These are phyloP conservation scores for Golubevia sp. DNA, from an alignment of 1,284 basidiomycete species.

Conservation along the genomic window DNA sequence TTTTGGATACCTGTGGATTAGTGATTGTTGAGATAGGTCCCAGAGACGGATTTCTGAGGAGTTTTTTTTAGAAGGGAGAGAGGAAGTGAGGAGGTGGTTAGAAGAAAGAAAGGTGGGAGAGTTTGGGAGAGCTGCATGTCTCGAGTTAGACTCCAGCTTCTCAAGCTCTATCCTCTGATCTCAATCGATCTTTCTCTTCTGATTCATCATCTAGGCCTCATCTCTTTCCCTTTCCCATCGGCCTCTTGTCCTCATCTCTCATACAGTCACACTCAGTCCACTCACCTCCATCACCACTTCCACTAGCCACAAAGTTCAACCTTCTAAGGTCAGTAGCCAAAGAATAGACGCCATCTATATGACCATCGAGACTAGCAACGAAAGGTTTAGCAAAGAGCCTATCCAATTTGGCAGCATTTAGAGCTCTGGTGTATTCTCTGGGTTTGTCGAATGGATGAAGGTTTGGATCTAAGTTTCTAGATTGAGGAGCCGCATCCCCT, in stretches of 20 bases:
- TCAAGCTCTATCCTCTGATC: too few relatives aligned
- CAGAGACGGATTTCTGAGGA: slow-evolving; percentile 82
- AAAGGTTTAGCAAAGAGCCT: slow-evolving; percentile 97
- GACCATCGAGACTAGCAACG: slow-evolving; percentile 85
- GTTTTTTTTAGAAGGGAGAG: neutral
- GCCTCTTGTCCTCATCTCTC: too few relatives aligned
- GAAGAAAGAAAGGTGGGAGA: neutral
- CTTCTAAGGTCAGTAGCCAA: slow-evolving; percentile 78
- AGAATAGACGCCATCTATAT: slow-evolving; percentile 92
- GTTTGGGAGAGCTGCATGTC: neutral
- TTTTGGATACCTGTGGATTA: slow-evolving; percentile 72
- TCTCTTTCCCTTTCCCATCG: neutral
- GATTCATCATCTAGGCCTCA: neutral
- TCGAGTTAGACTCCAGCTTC: too few relatives aligned
- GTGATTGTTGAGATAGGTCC: slow-evolving; percentile 75
- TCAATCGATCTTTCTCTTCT: too few relatives aligned
- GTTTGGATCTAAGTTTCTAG: slow-evolving; percentile 88
- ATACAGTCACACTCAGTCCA: too few relatives aligned
- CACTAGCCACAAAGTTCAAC: slow-evolving; percentile 83
- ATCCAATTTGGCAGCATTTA: slow-evolving; percentile 96
- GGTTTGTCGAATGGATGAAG: slow-evolving; percentile 92
- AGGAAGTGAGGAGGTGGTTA: neutral
- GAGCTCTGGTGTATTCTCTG: slow-evolving; percentile 87
- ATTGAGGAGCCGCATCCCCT: slow-evolving; percentile 82
- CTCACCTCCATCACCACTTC: slow-evolving; percentile 90